Conservation (phyloP, 345 rosid genomes). For the Populus deltoides region DNA sequence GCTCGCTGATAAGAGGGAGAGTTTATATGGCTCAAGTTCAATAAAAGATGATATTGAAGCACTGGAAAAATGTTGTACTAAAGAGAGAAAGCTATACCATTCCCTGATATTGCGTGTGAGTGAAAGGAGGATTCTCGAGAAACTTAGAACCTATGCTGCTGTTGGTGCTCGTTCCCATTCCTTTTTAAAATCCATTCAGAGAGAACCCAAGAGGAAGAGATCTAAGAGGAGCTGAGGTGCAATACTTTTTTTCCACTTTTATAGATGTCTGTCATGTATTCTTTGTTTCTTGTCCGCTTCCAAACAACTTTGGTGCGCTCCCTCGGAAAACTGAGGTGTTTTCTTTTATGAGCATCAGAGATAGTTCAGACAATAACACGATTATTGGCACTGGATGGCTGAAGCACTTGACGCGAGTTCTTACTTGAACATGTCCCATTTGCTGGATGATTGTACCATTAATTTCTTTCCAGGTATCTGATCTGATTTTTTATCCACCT, state of each 20-base stretch:
- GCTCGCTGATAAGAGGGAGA: conserved; percentile 65
- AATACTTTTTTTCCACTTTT: background rate
- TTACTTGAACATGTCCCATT: too few species aligned
- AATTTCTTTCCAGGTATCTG: too few species aligned
- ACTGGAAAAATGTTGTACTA: conserved; percentile 30
- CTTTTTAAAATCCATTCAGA: too few species aligned
- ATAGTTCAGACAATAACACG: background rate
- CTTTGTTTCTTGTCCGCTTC: background rate
- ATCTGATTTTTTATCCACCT: too few species aligned
- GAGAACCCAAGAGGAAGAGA: conserved; percentile 21
- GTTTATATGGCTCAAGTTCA: conserved; percentile 45
- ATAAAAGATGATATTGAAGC: conserved; percentile 49
- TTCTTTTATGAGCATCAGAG: background rate
- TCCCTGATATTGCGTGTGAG: conserved; percentile 55
- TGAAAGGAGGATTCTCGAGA: conserved; percentile 71
- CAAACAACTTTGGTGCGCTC: background rate
- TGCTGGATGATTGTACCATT: too few species aligned
- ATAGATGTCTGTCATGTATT: background rate
- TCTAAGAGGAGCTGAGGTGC: conserved; percentile 18
- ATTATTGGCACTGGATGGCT: background rate
- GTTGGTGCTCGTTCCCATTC: background rate
- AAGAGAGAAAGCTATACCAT: conserved; percentile 61
- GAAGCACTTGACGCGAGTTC: background rate
- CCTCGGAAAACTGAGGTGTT: background rate
- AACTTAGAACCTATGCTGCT: conserved; percentile 47